phyloP scores from a whole-genome alignment of 805 yeast species.

The Pichia heedii region DNA sequence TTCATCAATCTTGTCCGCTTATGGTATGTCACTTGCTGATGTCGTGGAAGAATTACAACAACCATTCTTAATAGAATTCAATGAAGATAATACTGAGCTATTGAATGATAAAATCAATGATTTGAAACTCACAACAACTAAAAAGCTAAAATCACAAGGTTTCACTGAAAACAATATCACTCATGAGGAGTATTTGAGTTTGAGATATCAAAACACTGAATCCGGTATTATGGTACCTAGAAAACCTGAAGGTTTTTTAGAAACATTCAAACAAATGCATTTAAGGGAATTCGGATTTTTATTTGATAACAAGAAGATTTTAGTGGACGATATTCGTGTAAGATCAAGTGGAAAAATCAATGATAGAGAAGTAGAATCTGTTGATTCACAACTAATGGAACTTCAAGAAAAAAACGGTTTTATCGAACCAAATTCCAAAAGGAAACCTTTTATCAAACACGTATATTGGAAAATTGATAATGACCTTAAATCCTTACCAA shows the following conservation, averaged over 20 bases:
- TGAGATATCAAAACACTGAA: constrained; percentile 86
- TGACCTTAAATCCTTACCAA: constrained; percentile 26
- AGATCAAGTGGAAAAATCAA: constrained; percentile 61
- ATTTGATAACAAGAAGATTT: constrained; percentile 40
- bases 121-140: constrained; percentile 35
- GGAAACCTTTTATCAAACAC: constrained; percentile 30
- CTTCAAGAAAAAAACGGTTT: constrained; percentile 18
- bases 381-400: constrained; percentile 46
- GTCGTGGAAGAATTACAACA: constrained; percentile 73
- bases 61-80: constrained; percentile 47
- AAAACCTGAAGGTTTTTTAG: constrained; percentile 26
- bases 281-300: constrained; percentile 67
- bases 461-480: constrained; percentile 52
- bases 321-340: constrained; percentile 68
- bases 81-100: constrained; percentile 21
- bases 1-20: constrained; percentile 79
- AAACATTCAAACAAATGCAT: constrained; percentile 46
- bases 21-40: constrained; percentile 83
- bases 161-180: constrained; percentile 35
- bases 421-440: constrained; percentile 18
- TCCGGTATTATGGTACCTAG: constrained; percentile 64
- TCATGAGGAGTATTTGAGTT: constrained; percentile 60
- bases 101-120: constrained; percentile 38
- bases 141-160: constrained; percentile 43
- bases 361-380: constrained; percentile 29